Percentiles rank a stretch among this genome's conserved stretches.
Evolutionary conservation across 345 rosid species (phyloP).

Genomic region (Sonneratia caseolaris): DNA sequence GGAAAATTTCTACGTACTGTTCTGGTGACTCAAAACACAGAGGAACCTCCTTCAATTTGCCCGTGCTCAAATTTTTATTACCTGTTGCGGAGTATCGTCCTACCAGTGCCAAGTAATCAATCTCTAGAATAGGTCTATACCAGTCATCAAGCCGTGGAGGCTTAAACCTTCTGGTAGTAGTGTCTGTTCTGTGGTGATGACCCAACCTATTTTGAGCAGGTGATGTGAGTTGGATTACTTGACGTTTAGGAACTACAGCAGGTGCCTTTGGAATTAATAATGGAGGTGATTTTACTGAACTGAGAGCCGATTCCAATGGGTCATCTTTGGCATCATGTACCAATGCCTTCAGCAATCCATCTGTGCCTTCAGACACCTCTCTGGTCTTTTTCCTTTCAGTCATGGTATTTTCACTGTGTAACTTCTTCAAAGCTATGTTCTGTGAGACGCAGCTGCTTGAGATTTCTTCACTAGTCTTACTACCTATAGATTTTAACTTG

Average conservation of each 20-base stretch:
- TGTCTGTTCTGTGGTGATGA: slow-evolving; percentile 38
- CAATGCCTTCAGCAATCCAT: slow-evolving; percentile 39
- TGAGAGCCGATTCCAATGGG: slow-evolving; percentile 40
- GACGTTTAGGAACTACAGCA: slow-evolving; percentile 61
- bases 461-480: slow-evolving; percentile 29
- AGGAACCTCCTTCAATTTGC: slow-evolving; percentile 73
- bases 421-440: slow-evolving; percentile 21
- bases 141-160: slow-evolving; percentile 88
- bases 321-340: slow-evolving; percentile 33
- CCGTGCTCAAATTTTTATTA: slow-evolving; percentile 27
- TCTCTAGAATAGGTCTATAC: slow-evolving; percentile 79
- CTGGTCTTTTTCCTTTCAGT: slow-evolving; percentile 20
- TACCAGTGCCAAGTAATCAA: slow-evolving; percentile 71
- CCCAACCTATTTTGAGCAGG: slow-evolving; percentile 49
- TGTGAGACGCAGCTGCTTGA: slow-evolving; percentile 23
- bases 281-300: slow-evolving; percentile 32
- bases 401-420: slow-evolving; percentile 20
- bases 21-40: slow-evolving; percentile 72
- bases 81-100: slow-evolving; percentile 44
- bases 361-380: slow-evolving; percentile 24
- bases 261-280: slow-evolving; percentile 32
- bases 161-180: slow-evolving; percentile 65
- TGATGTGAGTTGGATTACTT: slow-evolving; percentile 80
- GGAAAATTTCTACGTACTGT: slow-evolving; percentile 71
- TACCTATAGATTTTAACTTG: slow-evolving; percentile 19